Evolutionary conservation across 1,139 yeast genomes (phyloP).

Genomic region (Yamadazyma pseudoaaseri): DNA sequence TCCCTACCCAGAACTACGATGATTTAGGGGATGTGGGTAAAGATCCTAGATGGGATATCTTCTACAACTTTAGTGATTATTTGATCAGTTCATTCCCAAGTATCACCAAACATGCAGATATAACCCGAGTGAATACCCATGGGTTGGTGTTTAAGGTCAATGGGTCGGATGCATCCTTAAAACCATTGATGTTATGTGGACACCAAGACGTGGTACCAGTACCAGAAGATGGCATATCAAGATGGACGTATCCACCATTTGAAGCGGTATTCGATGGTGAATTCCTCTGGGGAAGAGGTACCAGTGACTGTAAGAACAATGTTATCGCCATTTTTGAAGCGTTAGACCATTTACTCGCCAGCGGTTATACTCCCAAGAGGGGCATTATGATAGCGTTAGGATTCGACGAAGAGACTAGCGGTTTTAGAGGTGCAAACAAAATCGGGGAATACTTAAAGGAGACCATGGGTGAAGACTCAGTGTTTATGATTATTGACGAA

Average conservation of each 20-base stretch:
- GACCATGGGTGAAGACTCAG: constrained; percentile 35
- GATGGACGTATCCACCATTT: too few species aligned
- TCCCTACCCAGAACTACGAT: constrained; percentile 37
- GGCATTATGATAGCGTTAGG: constrained; percentile 44
- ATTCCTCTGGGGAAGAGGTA: constrained; percentile 40
- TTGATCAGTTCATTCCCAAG: constrained; percentile 23
- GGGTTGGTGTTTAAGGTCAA: too few species aligned
- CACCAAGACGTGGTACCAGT: too few species aligned
- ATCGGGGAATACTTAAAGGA: constrained; percentile 26
- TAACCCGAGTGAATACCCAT: too few species aligned
- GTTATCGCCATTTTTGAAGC: constrained; percentile 36
- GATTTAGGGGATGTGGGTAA: constrained; percentile 34
- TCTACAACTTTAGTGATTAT: constrained; percentile 22
- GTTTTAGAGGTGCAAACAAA: constrained; percentile 27
- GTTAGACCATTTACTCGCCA: constrained; percentile 29
- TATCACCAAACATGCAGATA: constrained; percentile 19
- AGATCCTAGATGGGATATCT: constrained; percentile 31
- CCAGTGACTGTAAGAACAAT: constrained; percentile 40
- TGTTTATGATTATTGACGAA: constrained; percentile 41
- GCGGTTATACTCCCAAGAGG: constrained; percentile 35
- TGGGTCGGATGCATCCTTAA: too few species aligned
- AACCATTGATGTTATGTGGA: too few species aligned
- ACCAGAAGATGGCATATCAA: too few species aligned
- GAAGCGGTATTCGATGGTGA: constrained; percentile 38
- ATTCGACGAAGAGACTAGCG: constrained; percentile 44